Evolutionary conservation across 2,329 filamentous ascomycete species (phyloP).

Genomic region (Colletotrichum tabaci): DNA sequence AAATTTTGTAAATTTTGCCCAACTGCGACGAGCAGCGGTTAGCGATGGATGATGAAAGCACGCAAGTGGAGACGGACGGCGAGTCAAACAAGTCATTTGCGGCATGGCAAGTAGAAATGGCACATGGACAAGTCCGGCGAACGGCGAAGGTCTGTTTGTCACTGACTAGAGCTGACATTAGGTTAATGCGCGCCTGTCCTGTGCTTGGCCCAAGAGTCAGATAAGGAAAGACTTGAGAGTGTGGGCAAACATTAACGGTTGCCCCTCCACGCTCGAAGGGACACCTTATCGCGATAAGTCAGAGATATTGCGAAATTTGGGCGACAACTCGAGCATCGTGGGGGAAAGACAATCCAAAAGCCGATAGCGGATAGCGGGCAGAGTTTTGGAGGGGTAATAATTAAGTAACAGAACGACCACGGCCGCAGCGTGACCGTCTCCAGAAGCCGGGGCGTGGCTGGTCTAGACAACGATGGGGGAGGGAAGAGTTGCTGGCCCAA

Average conservation of each 20-base stretch:
- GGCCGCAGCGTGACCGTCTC: constrained; percentile 29
- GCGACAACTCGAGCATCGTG: constrained; percentile 16
- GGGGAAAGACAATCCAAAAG: constrained; percentile 45
- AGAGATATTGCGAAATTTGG: background rate
- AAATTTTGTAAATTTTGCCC: constrained; percentile 41
- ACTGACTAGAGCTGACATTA: constrained; percentile 29
- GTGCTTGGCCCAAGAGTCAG: constrained; percentile 3
- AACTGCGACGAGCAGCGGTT: constrained; percentile 33
- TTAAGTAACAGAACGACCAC: constrained; percentile 43
- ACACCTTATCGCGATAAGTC: constrained; percentile 29
- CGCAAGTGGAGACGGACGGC: constrained; percentile 39
- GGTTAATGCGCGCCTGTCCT: constrained; percentile 25
- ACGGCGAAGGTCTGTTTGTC: constrained; percentile 16
- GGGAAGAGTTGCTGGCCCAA: constrained; percentile 5
- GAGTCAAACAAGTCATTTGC: constrained; percentile 39
- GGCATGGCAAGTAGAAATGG: constrained; percentile 17
- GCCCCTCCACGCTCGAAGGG: constrained; percentile 8
- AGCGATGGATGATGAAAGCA: constrained; percentile 42
- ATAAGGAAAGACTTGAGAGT: constrained; percentile 37
- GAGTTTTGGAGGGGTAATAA: constrained; percentile 43
- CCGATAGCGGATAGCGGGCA: constrained; percentile 40
- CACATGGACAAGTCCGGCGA: constrained; percentile 23
- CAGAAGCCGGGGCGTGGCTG: constrained; percentile 31
- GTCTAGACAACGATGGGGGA: constrained; percentile 24
- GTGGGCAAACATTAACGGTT: constrained; percentile 22